These are phyloP conservation scores for Cordyceps fumosorosea DNA, from an alignment of 2,329 filamentous ascomycete species.

Conservation along the genomic window DNA sequence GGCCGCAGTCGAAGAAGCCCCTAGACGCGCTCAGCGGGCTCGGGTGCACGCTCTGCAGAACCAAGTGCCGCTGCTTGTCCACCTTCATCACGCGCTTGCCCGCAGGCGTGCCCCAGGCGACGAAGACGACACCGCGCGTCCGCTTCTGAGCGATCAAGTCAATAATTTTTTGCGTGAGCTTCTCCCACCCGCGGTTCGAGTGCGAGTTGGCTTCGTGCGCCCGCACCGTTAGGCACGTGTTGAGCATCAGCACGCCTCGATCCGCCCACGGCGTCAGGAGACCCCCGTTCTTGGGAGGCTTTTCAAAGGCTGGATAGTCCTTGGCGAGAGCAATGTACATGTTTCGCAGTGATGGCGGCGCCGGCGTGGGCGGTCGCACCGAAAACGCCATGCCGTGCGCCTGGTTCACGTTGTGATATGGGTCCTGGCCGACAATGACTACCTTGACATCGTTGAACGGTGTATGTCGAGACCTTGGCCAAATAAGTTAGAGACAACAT, in stretches of 20 bases:
- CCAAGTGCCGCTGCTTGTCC: conserved; percentile 66
- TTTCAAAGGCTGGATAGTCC: conserved; percentile 75
- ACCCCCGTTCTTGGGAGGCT: conserved; percentile 71
- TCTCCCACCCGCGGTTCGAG: conserved; percentile 82
- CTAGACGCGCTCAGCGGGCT: conserved; percentile 80
- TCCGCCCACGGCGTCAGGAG: conserved; percentile 91
- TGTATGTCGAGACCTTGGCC: conserved; percentile 81
- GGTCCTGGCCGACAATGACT: conserved; percentile 92
- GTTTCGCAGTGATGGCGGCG: conserved; percentile 85
- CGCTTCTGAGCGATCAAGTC: conserved; percentile 76
- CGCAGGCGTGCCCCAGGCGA: conserved; percentile 88
- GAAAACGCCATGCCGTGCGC: conserved; percentile 96
- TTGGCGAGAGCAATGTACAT: conserved; percentile 86
- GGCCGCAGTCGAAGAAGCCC: conserved; percentile 78
- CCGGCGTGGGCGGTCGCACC: conserved; percentile 78
- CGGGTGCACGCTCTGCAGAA: conserved; percentile 83
- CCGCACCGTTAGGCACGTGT: conserved; percentile 90
- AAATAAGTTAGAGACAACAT: conserved; percentile 15
- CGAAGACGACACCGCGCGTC: conserved; percentile 78
- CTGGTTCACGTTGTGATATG: conserved; percentile 93
- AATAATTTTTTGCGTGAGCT: conserved; percentile 85
- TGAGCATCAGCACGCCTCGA: conserved; percentile 84
- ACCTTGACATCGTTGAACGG: conserved; percentile 83
- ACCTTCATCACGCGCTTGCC: conserved; percentile 71
- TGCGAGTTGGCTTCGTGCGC: conserved; percentile 85